phyloP scores from a whole-genome alignment of 2,329 filamentous ascomycete genomes.

The Cryphonectria radicalis region DNA sequence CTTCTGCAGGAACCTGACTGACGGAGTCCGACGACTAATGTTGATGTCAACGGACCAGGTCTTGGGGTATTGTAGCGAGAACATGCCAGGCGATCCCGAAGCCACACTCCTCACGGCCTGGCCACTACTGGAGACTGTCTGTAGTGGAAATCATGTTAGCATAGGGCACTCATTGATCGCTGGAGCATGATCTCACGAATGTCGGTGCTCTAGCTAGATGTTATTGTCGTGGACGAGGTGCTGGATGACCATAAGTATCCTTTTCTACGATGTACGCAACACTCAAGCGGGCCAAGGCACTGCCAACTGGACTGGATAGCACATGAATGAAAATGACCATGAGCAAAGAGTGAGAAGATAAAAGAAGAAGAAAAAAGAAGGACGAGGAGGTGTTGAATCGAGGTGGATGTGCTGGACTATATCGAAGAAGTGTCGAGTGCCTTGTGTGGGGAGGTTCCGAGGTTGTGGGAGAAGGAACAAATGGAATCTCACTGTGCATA shows the following conservation, averaged over 20 bases:
- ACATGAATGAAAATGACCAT: not conserved
- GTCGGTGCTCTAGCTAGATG: not conserved
- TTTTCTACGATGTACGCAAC: not conserved
- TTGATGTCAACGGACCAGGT: not conserved
- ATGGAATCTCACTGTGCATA: not conserved
- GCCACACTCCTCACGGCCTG: not conserved
- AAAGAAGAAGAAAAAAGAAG: too few species aligned
- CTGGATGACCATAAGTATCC: too few species aligned
- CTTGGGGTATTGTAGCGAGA: not conserved
- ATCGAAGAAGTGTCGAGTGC: not conserved
- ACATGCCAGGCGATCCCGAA: not conserved
- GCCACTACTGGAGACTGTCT: not conserved
- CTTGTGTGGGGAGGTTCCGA: not conserved
- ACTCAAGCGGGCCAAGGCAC: not conserved
- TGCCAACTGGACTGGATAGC: not conserved
- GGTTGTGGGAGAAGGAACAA: not conserved
- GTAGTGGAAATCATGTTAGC: not conserved
- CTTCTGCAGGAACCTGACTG: not conserved
- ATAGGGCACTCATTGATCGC: not conserved
- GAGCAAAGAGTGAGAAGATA: not conserved
- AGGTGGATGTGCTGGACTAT: not conserved
- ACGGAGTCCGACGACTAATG: not conserved
- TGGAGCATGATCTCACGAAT: not conserved
- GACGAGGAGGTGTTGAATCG: not conserved
- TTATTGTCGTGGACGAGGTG: not conserved